A percentile compares a stretch with the other conserved stretches of the same genome.
These are phyloP conservation scores for Stemphylium lycopersici DNA, from an alignment of 2,329 filamentous ascomycete species.

Conservation along the genomic window DNA sequence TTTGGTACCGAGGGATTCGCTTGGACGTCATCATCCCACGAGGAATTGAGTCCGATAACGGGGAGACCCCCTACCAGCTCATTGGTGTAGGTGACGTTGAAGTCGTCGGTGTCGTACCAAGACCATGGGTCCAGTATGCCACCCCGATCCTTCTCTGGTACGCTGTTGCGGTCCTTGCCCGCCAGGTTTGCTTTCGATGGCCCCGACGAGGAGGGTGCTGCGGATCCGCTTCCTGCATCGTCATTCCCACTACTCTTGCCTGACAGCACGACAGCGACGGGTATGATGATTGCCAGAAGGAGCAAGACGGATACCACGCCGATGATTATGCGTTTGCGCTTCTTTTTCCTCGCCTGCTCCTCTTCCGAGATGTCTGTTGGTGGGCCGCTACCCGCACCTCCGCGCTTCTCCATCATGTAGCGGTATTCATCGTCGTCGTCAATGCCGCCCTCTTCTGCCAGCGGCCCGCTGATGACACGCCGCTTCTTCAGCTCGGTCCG, in stretches of 20 bases:
- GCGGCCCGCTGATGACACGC: slow-evolving; percentile 55
- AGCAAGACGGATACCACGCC: slow-evolving; percentile 47
- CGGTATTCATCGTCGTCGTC: slow-evolving; percentile 52
- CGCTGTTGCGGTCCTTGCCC: slow-evolving; percentile 51
- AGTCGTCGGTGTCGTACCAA: slow-evolving; percentile 88
- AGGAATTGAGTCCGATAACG: slow-evolving; percentile 83
- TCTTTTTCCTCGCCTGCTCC: slow-evolving; percentile 46
- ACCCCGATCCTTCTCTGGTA: slow-evolving; percentile 67
- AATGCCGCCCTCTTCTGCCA: slow-evolving; percentile 53
- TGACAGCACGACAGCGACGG: slow-evolving; percentile 54
- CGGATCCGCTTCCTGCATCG: slow-evolving; percentile 29
- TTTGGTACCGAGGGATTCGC: slow-evolving; percentile 82
- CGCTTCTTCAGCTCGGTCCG: slow-evolving; percentile 42
- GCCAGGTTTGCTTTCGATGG: slow-evolving; percentile 55
- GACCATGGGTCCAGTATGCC: slow-evolving; percentile 86
- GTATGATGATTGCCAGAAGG: slow-evolving; percentile 55
- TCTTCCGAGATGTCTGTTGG: slow-evolving; percentile 48
- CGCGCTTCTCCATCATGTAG: slow-evolving; percentile 51
- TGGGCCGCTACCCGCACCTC: slow-evolving; percentile 47
- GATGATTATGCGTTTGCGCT: slow-evolving; percentile 61
- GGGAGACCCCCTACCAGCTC: slow-evolving; percentile 84
- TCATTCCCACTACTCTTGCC: slow-evolving; percentile 50
- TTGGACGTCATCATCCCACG: slow-evolving; percentile 81
- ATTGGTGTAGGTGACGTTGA: slow-evolving; percentile 93
- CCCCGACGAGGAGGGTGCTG: slow-evolving; percentile 24